phyloP scores from a whole-genome alignment of 148 eudicot genomes.

The Arctostaphylos glauca region DNA sequence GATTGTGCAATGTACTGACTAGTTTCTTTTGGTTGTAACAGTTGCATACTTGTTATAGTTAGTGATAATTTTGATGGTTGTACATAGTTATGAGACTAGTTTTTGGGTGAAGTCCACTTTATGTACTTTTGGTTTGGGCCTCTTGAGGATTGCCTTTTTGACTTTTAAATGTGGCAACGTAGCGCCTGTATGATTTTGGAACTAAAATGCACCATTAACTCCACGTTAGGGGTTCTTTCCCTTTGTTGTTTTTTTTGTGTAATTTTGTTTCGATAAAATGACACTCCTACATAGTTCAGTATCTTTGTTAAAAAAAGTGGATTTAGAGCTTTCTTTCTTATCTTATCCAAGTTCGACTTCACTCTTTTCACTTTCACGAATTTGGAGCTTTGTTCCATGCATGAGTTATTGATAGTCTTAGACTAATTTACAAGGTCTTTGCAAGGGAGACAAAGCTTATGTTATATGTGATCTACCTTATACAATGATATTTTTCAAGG shows the following conservation, averaged over 20 bases:
- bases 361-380: background rate
- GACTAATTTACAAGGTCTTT: background rate
- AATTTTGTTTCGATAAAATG: background rate
- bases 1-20: background rate
- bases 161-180: no score
- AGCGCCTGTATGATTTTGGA: no score
- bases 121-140: no score
- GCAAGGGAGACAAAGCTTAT: background rate
- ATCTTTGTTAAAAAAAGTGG: background rate
- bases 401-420: background rate
- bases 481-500: no score
- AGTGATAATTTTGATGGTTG: background rate
- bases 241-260: background rate
- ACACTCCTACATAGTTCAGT: background rate
- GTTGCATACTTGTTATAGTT: background rate
- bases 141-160: no score
- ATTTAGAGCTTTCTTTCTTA: background rate
- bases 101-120: no score
- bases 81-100: no score
- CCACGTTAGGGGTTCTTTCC: background rate
- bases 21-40: background rate
- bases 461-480: background rate
- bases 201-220: no score
- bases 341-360: background rate
- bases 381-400: background rate